Percentiles rank a stretch among this genome's conserved stretches.
Conservation (phyloP, 2,329 filamentous ascomycete genomes). For the Penicillium janthinellum region DNA sequence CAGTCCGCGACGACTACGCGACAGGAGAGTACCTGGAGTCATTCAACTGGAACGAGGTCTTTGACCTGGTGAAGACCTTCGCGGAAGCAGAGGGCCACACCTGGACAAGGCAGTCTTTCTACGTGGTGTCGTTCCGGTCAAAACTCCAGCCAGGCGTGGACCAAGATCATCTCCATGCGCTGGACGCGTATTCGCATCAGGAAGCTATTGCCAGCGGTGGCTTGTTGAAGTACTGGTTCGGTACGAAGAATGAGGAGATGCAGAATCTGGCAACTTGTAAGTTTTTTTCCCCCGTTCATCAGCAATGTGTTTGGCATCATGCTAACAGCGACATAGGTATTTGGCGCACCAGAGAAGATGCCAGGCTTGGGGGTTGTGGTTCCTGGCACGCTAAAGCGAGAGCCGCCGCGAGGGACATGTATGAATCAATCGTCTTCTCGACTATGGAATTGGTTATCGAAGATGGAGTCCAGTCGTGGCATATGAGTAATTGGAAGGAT, state of each 20-base stretch:
- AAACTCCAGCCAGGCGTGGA: slow-evolving; percentile 68
- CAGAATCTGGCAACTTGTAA: slow-evolving; percentile 80
- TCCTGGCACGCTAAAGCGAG: slow-evolving; percentile 60
- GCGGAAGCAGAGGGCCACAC: slow-evolving; percentile 48
- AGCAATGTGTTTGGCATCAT: background rate
- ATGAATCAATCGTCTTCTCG: slow-evolving; percentile 69
- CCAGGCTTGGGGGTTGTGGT: slow-evolving; percentile 61
- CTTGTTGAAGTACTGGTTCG: slow-evolving; percentile 94
- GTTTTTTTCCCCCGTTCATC: slow-evolving; percentile 23
- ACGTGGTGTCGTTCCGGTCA: slow-evolving; percentile 82
- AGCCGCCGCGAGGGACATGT: slow-evolving; percentile 50
- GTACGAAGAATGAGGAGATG: slow-evolving; percentile 66
- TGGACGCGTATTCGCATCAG: slow-evolving; percentile 77
- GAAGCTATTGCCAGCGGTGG: slow-evolving; percentile 80
- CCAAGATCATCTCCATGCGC: slow-evolving; percentile 65
- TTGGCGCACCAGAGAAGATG: slow-evolving; percentile 61
- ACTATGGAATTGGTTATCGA: slow-evolving; percentile 65
- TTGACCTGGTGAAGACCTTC: slow-evolving; percentile 57
- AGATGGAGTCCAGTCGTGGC: slow-evolving; percentile 66
- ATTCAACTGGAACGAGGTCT: slow-evolving; percentile 77
- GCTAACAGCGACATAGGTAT: slow-evolving; percentile 55
- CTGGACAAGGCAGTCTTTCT: slow-evolving; percentile 70
- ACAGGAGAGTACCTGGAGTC: slow-evolving; percentile 70
- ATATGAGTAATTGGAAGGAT: slow-evolving; percentile 60
- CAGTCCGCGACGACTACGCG: slow-evolving; percentile 71